Conservation (phyloP, 805 yeast genomes). For the Nakazawaea ambrosiae region DNA sequence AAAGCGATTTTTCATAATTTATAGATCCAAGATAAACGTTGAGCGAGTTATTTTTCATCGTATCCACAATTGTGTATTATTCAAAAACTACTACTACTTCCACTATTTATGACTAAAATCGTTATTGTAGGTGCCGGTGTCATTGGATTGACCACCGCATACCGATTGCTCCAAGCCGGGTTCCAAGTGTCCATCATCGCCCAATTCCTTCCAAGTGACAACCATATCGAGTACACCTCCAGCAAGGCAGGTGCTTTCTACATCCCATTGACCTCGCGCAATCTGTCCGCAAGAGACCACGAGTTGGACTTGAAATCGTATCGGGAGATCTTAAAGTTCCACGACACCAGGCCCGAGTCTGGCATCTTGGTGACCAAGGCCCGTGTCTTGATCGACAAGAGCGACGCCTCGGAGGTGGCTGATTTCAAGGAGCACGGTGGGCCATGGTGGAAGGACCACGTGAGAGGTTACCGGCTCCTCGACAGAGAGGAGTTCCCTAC, state of each 20-base stretch:
- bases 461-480: conserved; percentile 32
- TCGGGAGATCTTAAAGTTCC: conserved; percentile 35
- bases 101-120: conserved; percentile 19
- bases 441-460: conserved; percentile 47
- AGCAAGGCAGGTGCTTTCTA: conserved; percentile 74
- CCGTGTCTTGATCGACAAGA: conserved; percentile 15
- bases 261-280: conserved; percentile 49
- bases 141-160: conserved; percentile 47
- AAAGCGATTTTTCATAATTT: too few species aligned
- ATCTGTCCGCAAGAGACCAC: conserved; percentile 24
- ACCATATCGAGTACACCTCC: conserved; percentile 46
- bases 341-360: conserved; percentile 38
- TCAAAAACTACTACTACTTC: too few species aligned
- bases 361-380: conserved; percentile 33
- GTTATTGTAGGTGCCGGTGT: conserved; percentile 50
- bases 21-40: too few species aligned
- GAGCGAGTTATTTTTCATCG: too few species aligned
- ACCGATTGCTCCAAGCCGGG: conserved; percentile 29
- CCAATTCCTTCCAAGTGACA: conserved; percentile 16
- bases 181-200: conserved; percentile 36
- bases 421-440: conserved; percentile 12
- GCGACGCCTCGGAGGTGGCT: conserved; percentile 7
- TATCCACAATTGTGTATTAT: too few species aligned
- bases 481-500: conserved; percentile 29
- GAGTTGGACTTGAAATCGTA: conserved; percentile 43